phyloP scores from a whole-genome alignment of 2,329 filamentous ascomycete genomes.

The Microcyclosporella mali region DNA sequence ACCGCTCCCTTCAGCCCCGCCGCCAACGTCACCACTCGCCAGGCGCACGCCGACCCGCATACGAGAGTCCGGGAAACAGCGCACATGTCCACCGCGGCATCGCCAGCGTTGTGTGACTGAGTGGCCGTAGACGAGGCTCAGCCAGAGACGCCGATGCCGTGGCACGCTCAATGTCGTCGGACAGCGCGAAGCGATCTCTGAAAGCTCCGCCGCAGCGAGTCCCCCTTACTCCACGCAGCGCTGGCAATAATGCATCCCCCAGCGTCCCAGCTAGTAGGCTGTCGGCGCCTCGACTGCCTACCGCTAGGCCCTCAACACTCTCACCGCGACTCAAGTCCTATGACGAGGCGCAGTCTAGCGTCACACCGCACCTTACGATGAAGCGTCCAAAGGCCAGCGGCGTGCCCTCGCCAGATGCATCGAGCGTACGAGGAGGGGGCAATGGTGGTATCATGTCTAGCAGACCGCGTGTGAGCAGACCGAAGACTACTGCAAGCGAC shows the following conservation, averaged over 20 bases:
- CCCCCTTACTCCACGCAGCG: constrained; percentile 55
- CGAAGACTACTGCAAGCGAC: constrained; percentile 35
- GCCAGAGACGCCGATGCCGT: constrained; percentile 40
- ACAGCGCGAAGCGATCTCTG: constrained; percentile 47
- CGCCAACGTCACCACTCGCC: no score
- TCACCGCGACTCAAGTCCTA: constrained; percentile 20
- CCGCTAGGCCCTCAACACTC: constrained; percentile 35
- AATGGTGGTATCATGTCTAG: not conserved
- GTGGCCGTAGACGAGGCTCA: no score
- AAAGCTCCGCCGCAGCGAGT: constrained; percentile 32
- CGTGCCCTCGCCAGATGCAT: no score
- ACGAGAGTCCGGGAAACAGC: no score
- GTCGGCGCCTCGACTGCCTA: constrained; percentile 26
- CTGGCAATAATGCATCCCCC: constrained; percentile 19
- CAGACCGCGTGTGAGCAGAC: constrained; percentile 20
- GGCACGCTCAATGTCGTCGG: constrained; percentile 59
- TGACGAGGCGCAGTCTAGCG: constrained; percentile 49
- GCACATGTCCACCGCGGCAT: no score
- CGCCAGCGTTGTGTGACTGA: no score
- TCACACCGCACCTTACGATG: constrained; percentile 72
- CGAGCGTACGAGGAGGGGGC: no score
- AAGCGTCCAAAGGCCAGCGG: no score
- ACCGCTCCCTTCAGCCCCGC: no score
- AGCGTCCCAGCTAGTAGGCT: constrained; percentile 26
- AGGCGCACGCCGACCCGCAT: no score